Conservation (phyloP, 169 alveolate species). For the Cytauxzoon felis region DNA sequence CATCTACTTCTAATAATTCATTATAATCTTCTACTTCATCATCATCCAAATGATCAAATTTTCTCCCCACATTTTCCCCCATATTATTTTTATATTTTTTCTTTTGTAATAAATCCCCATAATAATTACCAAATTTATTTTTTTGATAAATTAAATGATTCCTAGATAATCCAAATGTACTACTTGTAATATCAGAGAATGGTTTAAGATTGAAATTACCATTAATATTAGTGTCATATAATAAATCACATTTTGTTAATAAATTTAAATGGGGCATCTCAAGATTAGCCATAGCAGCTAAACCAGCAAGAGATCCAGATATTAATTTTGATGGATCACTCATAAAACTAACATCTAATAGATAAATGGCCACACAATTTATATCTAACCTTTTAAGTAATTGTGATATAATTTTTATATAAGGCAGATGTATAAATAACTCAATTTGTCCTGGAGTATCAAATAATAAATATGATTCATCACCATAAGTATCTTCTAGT, state of each 20-base stretch:
- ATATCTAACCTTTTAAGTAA: slow-evolving; percentile 83
- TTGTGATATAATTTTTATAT: slow-evolving; percentile 85
- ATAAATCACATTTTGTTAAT: slow-evolving; percentile 93
- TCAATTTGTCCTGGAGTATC: slow-evolving; percentile 98
- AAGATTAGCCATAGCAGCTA: slow-evolving; percentile 92
- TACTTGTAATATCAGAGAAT: slow-evolving; percentile 56
- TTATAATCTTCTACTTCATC: slow-evolving; percentile 10
- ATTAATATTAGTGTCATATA: slow-evolving; percentile 57
- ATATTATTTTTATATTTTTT: background rate
- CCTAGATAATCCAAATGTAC: slow-evolving; percentile 61
- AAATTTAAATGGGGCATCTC: slow-evolving; percentile 92
- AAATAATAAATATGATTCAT: slow-evolving; percentile 89
- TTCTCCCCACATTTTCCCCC: background rate
- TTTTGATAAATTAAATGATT: slow-evolving; percentile 48
- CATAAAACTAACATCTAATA: slow-evolving; percentile 91
- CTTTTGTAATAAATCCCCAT: background rate
- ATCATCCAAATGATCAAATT: background rate
- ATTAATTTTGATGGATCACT: slow-evolving; percentile 90
- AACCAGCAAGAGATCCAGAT: slow-evolving; percentile 90
- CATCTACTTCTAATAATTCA: no score
- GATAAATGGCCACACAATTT: slow-evolving; percentile 87
- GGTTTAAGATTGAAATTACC: slow-evolving; percentile 42
- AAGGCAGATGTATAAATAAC: slow-evolving; percentile 91
- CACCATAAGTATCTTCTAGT: slow-evolving; percentile 86
- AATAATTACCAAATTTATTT: background rate